Base-by-base conservation (phyloP, 129 eudicot species). In the Erigeron canadensis region DNA sequence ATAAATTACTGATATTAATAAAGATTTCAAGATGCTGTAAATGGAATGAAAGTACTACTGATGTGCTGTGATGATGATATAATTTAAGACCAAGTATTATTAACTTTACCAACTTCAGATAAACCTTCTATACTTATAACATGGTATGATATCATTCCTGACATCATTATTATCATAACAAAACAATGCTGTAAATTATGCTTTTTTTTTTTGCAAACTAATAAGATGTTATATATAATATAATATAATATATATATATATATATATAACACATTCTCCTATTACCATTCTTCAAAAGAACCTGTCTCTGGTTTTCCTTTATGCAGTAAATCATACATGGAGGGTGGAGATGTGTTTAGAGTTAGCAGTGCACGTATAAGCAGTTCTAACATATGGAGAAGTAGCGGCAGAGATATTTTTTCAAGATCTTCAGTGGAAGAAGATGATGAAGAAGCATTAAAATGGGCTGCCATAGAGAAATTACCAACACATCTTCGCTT, bases 391-490 rank as follows among this genome's bases (percentile, higher is more conserved):
- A 80, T 84, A 72, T 86, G 96, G 87, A 81, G 97, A 67, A 81
- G 67, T 18, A 86, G 83, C 15, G 86, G 77, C 34, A 74, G 85
- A 72, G 97, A 91, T 9, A 71, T 86, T 5, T 88, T 91, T 76
- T 91, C 97, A 10, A 65, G 70, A 48, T 88, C 92, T 76, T 77
- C 88, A 10, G 54, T 77, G 12, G 86, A 81, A 22, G 87, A 81
- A 75, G 91, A 89, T 23, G 98, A 93, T 41, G 98, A 93, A 79
- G 95, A 89, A 50, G 96, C 98, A 9, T 70, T 93, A 38, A 89
- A 72, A 79, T 93, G 98, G 98, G 98, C 96, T 62, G 98, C 98
- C 12, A 77, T 93, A 2, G 96, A 87, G 72, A 92, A 87, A 72
- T 75, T 93, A 22, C 98, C 98, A 21, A 93, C 98, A 9, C 85